Percentiles rank a stretch among this genome's conserved stretches.
Evolutionary conservation across 73 alveolate genomes (phyloP).

Genomic region (Breviolum minutum): DNA sequence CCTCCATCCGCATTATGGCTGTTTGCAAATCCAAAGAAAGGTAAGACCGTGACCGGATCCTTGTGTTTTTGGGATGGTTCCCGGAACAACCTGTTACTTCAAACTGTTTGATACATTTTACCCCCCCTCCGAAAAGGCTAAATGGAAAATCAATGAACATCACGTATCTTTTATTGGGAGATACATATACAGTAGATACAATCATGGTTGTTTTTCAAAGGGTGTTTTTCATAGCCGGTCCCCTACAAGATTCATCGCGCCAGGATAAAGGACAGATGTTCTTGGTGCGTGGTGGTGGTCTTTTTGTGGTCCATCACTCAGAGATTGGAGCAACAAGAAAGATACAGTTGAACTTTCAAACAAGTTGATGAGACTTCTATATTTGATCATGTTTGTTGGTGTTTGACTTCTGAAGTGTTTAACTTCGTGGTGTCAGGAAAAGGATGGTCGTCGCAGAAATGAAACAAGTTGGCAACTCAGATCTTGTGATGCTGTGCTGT

Average conservation of each 20-base stretch:
- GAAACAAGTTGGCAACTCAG: constrained; percentile 28
- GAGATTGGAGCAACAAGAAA: neutral
- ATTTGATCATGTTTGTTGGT: too few relatives aligned
- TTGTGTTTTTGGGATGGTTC: too few relatives aligned
- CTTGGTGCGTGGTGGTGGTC: constrained; percentile 61
- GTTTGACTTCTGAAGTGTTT: too few relatives aligned
- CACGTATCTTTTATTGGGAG: neutral
- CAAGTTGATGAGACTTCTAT: too few relatives aligned
- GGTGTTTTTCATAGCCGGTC: neutral
- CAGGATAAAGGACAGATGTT: constrained; percentile 85
- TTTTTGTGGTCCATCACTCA: constrained; percentile 1
- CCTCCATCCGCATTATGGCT: too few relatives aligned
- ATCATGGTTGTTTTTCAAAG: neutral
- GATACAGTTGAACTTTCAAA: too few relatives aligned
- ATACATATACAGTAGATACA: too few relatives aligned
- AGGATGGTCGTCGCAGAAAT: constrained; percentile 36
- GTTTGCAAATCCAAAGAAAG: too few relatives aligned
- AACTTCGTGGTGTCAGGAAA: constrained; percentile 6
- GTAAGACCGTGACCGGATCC: too few relatives aligned
- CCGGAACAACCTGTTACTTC: neutral
- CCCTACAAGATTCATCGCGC: neutral
- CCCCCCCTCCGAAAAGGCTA: too few relatives aligned
- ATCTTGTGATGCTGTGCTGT: too few relatives aligned
- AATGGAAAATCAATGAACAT: neutral
- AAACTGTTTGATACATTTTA: neutral